phyloP scores from a whole-genome alignment of 768 basidiomycete genomes.

The Suillus sp. region DNA sequence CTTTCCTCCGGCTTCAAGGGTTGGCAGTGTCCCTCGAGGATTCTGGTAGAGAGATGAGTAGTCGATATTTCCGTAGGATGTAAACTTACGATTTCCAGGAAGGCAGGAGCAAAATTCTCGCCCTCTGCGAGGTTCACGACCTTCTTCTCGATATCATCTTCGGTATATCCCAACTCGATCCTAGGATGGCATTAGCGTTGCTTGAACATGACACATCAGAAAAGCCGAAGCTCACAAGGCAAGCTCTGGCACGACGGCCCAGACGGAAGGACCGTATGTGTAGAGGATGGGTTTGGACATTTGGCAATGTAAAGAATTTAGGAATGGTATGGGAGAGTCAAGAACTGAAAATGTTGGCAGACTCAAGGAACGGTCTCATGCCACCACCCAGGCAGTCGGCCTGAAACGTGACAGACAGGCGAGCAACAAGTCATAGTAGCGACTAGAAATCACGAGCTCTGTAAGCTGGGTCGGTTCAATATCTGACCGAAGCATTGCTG shows the following conservation, averaged over 20 bases:
- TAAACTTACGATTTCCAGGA: constrained; percentile 40
- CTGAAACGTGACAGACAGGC: neutral
- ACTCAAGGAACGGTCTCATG: neutral
- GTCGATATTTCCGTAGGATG: neutral
- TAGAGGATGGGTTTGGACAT: constrained; percentile 35
- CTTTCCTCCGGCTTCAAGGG: constrained; percentile 38
- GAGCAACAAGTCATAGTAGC: neutral
- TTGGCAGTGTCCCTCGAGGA: constrained; percentile 46
- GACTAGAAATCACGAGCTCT: neutral
- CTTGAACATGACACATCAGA: neutral
- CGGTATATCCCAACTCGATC: constrained; percentile 45
- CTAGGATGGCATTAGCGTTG: constrained; percentile 24
- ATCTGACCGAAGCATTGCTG: neutral
- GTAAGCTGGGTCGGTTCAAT: neutral
- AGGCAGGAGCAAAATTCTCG: constrained; percentile 49
- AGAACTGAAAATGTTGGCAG: neutral
- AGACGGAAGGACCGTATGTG: constrained; percentile 40
- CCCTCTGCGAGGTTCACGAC: constrained; percentile 46
- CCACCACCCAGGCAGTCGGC: neutral
- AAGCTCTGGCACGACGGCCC: constrained; percentile 43
- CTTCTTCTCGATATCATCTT: constrained; percentile 38
- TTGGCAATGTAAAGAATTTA: neutral
- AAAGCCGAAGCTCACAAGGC: constrained; percentile 38
- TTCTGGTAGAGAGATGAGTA: constrained; percentile 34
- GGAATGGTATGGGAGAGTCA: neutral